Evolutionary conservation across 345 rosid species (phyloP).

Genomic region (Clarkia xantiana): DNA sequence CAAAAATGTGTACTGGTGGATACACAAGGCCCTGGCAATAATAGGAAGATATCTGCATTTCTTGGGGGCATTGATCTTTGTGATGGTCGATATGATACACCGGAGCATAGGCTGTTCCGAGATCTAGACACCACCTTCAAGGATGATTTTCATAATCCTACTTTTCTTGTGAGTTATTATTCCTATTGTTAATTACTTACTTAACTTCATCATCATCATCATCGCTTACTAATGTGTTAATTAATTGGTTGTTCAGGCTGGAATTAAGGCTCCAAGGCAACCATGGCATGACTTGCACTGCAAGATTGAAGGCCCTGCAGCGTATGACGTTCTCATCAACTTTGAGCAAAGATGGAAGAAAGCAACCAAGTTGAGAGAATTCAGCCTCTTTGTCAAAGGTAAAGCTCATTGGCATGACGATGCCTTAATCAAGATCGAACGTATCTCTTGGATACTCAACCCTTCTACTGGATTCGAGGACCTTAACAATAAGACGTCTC

Average conservation of each 20-base stretch:
- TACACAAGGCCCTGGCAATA: conserved; percentile 57
- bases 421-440: conserved; percentile 61
- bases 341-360: conserved; percentile 96
- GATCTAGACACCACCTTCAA: conserved; percentile 54
- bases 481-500: no score
- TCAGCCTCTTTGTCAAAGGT: conserved; percentile 42
- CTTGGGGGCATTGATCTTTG: conserved; percentile 90
- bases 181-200: no score
- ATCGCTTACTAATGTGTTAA: no score
- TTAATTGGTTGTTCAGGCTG: conserved; percentile 25
- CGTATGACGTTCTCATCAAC: conserved; percentile 85
- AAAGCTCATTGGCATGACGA: conserved; percentile 68
- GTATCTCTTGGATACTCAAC: conserved; percentile 87
- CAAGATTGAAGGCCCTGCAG: conserved; percentile 88
- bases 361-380: conserved; percentile 68
- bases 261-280: conserved; percentile 72
- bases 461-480: conserved; percentile 19
- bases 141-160: conserved; percentile 84
- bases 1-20: conserved; percentile 87
- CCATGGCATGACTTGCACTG: conserved; percentile 98
- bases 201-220: no score
- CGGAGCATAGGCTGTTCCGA: conserved; percentile 59
- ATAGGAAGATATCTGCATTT: conserved; percentile 74
- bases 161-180: conserved; percentile 59
- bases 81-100: conserved; percentile 95